Evolutionary conservation across 2,329 filamentous ascomycete genomes (phyloP).

Genomic region (Cytospora piceicola): DNA sequence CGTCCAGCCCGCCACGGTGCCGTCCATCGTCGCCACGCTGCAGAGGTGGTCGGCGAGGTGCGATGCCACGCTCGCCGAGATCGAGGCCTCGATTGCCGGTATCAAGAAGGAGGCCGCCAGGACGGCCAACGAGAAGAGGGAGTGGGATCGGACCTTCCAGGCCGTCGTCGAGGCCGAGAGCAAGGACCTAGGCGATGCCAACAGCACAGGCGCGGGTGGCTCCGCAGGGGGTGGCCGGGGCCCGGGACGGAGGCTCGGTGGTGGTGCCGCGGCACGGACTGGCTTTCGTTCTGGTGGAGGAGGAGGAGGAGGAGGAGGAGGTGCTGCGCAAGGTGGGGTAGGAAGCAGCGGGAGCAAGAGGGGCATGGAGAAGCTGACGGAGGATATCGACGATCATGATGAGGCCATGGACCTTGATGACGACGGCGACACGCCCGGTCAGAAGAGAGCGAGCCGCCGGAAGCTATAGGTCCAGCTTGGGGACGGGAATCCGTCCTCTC

Average conservation of each 20-base stretch:
- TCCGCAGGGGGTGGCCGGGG: slow-evolving; percentile 22
- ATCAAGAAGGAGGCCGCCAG: slow-evolving; percentile 64
- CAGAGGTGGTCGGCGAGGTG: slow-evolving; percentile 80
- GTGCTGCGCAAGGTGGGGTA: background rate
- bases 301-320: background rate
- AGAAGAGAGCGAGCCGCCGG: slow-evolving; percentile 56
- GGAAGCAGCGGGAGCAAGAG: slow-evolving; percentile 24
- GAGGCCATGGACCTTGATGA: slow-evolving; percentile 62
- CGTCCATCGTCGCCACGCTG: slow-evolving; percentile 69
- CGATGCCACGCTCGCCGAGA: slow-evolving; percentile 69
- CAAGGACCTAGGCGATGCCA: slow-evolving; percentile 25
- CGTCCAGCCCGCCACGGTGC: slow-evolving; percentile 73
- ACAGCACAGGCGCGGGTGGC: slow-evolving; percentile 33
- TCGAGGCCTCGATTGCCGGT: slow-evolving; percentile 74
- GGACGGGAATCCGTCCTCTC: background rate
- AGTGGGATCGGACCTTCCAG: slow-evolving; percentile 53
- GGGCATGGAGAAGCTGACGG: slow-evolving; percentile 42
- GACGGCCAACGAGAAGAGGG: slow-evolving; percentile 55
- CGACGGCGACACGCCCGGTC: slow-evolving; percentile 53
- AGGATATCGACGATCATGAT: slow-evolving; percentile 47
- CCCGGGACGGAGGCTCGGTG: slow-evolving; percentile 30
- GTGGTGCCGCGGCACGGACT: slow-evolving; percentile 14
- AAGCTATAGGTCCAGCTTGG: slow-evolving; percentile 50
- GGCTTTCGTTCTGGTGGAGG: background rate
- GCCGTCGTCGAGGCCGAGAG: slow-evolving; percentile 53